Conservation (phyloP, 2,329 filamentous ascomycete genomes). For the Aspergillus chevalieri region DNA sequence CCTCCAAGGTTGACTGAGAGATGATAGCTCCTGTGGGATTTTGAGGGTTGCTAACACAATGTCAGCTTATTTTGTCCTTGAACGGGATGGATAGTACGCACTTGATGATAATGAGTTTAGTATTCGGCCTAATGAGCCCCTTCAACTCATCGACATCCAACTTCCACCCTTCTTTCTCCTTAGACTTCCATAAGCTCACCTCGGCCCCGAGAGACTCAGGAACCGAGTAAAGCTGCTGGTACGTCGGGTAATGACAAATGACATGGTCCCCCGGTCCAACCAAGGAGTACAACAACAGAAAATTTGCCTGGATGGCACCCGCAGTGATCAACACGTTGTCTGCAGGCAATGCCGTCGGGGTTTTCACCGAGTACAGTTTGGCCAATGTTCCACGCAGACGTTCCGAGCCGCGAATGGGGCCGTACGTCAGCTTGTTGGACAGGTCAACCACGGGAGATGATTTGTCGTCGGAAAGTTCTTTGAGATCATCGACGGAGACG, state of each 20-base stretch:
- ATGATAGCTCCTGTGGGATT: slow-evolving; percentile 74
- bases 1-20: slow-evolving; percentile 53
- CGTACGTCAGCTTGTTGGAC: slow-evolving; percentile 62
- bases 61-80: neutral
- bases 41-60: slow-evolving; percentile 56
- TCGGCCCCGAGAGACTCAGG: slow-evolving; percentile 69
- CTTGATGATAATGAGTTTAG: slow-evolving; percentile 59
- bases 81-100: slow-evolving; percentile 11
- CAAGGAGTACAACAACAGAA: slow-evolving; percentile 68
- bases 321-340: slow-evolving; percentile 70
- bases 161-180: slow-evolving; percentile 58
- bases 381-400: slow-evolving; percentile 60
- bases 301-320: slow-evolving; percentile 80
- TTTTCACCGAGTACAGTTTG: slow-evolving; percentile 56
- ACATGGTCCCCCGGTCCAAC: slow-evolving; percentile 72
- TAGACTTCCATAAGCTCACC: slow-evolving; percentile 69
- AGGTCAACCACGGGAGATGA: slow-evolving; percentile 41
- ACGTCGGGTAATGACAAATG: slow-evolving; percentile 79
- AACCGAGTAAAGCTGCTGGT: slow-evolving; percentile 75
- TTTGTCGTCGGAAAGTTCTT: slow-evolving; percentile 49
- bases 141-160: slow-evolving; percentile 63
- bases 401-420: slow-evolving; percentile 62
- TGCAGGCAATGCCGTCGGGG: slow-evolving; percentile 40
- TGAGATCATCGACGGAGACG: slow-evolving; percentile 49
- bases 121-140: slow-evolving; percentile 48